These are phyloP conservation scores for Talaromyces funiculosus DNA, from an alignment of 2,329 filamentous ascomycete genomes.

Conservation along the genomic window DNA sequence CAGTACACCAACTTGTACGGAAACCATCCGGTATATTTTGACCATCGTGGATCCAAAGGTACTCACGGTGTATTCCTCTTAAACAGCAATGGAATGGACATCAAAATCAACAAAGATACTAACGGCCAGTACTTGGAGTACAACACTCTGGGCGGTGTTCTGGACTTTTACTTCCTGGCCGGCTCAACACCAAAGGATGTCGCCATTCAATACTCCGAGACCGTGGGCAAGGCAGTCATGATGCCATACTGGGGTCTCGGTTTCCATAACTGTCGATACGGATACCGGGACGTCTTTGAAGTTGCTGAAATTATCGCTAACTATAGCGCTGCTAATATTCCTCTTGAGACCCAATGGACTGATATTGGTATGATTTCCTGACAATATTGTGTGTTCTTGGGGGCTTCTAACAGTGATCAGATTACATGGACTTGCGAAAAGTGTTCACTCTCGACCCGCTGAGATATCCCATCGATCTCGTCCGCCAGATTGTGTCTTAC, in stretches of 20 bases:
- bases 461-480: constrained; percentile 37
- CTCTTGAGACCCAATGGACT: constrained; percentile 44
- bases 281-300: constrained; percentile 49
- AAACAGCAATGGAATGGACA: constrained; percentile 71
- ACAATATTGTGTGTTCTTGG: neutral
- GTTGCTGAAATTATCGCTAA: constrained; percentile 42
- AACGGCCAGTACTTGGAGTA: constrained; percentile 68
- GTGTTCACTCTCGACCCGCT: constrained; percentile 38
- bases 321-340: constrained; percentile 38
- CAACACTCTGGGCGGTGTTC: constrained; percentile 68
- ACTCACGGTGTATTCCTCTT: constrained; percentile 63
- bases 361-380: constrained; percentile 26
- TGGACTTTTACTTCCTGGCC: constrained; percentile 65
- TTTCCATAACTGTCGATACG: constrained; percentile 59
- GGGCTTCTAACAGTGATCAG: constrained; percentile 1
- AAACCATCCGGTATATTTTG: constrained; percentile 69
- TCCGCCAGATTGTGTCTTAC: constrained; percentile 61
- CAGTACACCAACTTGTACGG: constrained; percentile 64
- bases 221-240: constrained; percentile 55
- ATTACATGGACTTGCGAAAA: constrained; percentile 36
- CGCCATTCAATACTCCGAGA: constrained; percentile 53
- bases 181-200: constrained; percentile 56
- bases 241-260: constrained; percentile 61
- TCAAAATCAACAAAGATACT: constrained; percentile 62
- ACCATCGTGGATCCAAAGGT: constrained; percentile 55